phyloP scores from a whole-genome alignment of 2,329 filamentous ascomycete genomes.

The Neofusicoccum ribis region DNA sequence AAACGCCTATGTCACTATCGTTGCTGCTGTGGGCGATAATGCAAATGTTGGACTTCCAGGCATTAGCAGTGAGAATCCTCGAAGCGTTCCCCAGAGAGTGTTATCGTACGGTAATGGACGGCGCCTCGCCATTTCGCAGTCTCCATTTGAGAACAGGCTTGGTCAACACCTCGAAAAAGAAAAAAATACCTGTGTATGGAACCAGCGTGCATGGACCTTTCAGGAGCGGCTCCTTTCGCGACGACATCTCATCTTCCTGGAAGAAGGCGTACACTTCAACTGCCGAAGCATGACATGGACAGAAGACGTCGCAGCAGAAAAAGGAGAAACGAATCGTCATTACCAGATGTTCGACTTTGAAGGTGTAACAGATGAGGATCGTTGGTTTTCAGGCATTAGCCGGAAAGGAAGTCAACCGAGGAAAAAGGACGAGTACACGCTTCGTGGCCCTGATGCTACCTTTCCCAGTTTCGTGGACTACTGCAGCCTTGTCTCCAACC shows the following conservation, averaged over 20 bases:
- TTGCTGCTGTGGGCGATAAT: constrained; percentile 22
- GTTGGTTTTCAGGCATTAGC: background rate
- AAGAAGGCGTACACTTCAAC: background rate
- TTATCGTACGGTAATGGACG: background rate
- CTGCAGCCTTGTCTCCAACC: background rate
- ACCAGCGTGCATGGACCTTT: background rate
- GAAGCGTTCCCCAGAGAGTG: background rate
- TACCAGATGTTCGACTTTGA: background rate
- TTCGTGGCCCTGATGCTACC: background rate
- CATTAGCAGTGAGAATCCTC: background rate
- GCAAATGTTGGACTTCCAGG: constrained; percentile 6
- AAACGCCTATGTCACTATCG: constrained; percentile 21
- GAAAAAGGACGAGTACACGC: background rate
- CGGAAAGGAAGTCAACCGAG: background rate
- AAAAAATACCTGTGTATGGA: background rate
- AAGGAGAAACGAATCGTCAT: background rate
- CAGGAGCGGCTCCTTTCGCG: background rate
- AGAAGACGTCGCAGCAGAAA: background rate
- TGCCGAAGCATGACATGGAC: background rate
- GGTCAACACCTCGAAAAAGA: background rate
- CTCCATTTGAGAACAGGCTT: background rate
- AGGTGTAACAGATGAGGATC: background rate
- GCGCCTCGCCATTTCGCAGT: background rate
- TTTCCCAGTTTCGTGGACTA: background rate
- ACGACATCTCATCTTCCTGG: background rate